Percentiles rank a stretch among this genome's conserved stretches.
Evolutionary conservation across 768 basidiomycete species (phyloP).

Genomic region (Serendipita indica): DNA sequence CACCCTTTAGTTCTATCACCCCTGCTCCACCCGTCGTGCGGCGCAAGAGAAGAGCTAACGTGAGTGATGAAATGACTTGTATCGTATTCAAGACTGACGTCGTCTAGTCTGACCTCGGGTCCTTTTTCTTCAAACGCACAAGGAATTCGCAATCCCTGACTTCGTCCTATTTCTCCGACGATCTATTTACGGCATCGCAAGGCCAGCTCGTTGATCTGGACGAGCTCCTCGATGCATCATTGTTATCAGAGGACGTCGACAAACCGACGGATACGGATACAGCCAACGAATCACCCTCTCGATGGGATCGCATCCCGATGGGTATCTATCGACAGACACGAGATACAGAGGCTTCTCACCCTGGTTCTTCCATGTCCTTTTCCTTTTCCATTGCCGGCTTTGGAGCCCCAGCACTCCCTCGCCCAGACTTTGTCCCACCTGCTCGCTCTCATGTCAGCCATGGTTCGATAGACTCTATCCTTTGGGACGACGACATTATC

Average conservation of each 20-base stretch:
- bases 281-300: constrained; percentile 26
- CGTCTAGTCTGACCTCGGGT: background rate
- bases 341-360: constrained; percentile 12
- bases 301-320: constrained; percentile 66
- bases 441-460: constrained; percentile 5
- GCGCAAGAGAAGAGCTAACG: constrained; percentile 5
- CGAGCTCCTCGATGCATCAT: constrained; percentile 63
- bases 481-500: constrained; percentile 4
- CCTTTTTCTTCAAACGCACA: background rate
- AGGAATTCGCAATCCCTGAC: background rate
- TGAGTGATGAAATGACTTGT: background rate
- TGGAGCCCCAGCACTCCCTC: background rate
- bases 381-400: background rate
- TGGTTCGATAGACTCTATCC: constrained; percentile 3
- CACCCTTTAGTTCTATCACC: background rate
- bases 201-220: constrained; percentile 36
- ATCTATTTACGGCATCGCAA: constrained; percentile 1
- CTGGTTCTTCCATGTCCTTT: background rate
- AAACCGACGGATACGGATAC: constrained; percentile 13
- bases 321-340: constrained; percentile 56
- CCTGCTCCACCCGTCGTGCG: background rate
- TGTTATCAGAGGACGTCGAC: constrained; percentile 30
- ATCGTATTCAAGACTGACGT: background rate
- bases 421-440: background rate
- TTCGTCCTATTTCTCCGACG: constrained; percentile 3